phyloP scores from a whole-genome alignment of 805 yeast species.

The Blastobotrys peoriensis region DNA sequence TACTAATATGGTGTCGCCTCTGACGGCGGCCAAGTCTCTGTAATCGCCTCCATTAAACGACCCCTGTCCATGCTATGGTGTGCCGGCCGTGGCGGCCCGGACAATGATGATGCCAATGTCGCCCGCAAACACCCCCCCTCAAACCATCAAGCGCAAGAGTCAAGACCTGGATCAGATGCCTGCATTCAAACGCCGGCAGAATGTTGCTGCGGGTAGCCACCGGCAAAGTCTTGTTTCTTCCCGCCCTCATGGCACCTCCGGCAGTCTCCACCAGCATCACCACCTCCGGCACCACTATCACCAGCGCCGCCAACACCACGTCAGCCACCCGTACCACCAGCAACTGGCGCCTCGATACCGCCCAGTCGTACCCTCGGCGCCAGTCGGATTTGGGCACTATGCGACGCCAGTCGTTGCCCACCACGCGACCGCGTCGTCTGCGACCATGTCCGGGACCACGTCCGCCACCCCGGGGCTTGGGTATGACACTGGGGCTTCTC shows the following conservation, averaged over 20 bases:
- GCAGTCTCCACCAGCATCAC: neutral
- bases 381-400: no score
- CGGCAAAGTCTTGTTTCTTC: neutral
- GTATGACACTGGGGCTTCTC: no score
- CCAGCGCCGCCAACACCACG: neutral
- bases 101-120: neutral
- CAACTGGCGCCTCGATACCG: no score
- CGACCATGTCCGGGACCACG: no score
- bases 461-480: no score
- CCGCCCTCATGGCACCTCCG: neutral
- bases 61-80: no score
- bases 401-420: no score
- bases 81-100: no score
- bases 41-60: conserved; percentile 1
- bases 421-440: no score
- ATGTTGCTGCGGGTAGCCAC: no score
- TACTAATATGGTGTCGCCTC: no score
- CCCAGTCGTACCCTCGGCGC: no score
- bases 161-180: neutral
- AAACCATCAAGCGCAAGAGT: neutral
- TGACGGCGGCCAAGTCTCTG: neutral
- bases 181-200: neutral
- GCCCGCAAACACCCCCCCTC: neutral
- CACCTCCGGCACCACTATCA: neutral
- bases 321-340: neutral